Evolutionary conservation across 768 basidiomycete species (phyloP), one percentile per base, ranked within the genome.

Genomic region (Phylloporus rhodoxanthus): DNA sequence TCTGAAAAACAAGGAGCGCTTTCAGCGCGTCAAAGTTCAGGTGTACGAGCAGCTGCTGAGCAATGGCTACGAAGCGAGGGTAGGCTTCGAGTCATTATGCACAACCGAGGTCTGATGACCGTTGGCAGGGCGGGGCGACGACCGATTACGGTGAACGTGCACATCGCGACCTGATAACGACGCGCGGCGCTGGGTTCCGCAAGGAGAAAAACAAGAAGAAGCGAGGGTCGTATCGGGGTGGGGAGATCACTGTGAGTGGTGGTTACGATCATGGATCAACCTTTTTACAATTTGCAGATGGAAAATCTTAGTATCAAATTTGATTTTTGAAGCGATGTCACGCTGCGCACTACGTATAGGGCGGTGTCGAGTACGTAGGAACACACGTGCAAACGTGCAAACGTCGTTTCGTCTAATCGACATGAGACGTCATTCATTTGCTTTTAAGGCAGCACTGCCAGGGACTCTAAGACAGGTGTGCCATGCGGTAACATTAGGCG

Each of bases 181-280:
- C 95, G 3, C 81, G 93, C 1, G 95, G 95, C 3, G 86, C 89
- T 42, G 91, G 91, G 2, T 99, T 99, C 75, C 79, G 92, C 47
- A 99, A 98, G 70, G 95, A 96, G 76, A 99, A 99, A 72, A 97
- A 96, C 73, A 99, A 98, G 81, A 98, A 98, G 73, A 99, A 99
- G 72, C 75, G 88, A 59, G 95, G 93, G 3, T 91, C 86, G 53
- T 97, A 97, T 69, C 80, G 81, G 39, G 93, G 95, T 11, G 95
- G 95, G 34, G 90, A 94, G 63, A 99, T 99, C 53, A 95, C 93
- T 42, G 91, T 94, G 56, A 65, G 79, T 68, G 5, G 15, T 20
- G 14, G 15, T 25, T 56, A 20, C 4, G 6, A 40, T 36, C n/a
- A 21, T 20, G 21, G 3, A 8, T 15, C 14, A 6, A n/a, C 9